These are phyloP conservation scores for Rhododendron kiyosumense DNA, from an alignment of 148 eudicot species.

Conservation along the genomic window DNA sequence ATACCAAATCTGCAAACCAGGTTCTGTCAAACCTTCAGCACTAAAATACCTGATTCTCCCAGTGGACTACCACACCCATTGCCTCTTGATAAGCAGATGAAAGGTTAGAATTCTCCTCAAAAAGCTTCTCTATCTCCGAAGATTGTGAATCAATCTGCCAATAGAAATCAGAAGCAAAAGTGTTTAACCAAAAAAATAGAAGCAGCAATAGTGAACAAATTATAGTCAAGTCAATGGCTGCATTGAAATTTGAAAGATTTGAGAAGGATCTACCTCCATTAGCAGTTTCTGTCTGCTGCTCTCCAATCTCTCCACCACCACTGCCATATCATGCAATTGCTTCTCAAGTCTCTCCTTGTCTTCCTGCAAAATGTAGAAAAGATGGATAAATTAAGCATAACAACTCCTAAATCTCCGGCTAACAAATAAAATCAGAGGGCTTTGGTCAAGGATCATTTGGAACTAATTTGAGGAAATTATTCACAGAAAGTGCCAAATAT, in stretches of 20 bases:
- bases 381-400: not conserved
- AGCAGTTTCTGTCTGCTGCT: conserved; percentile 87
- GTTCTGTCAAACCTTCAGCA: not conserved
- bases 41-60: conserved; percentile 83
- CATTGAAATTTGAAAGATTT: not conserved
- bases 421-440: not conserved
- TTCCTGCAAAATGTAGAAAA: conserved; percentile 41
- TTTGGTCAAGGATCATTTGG: not conserved
- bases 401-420: not conserved
- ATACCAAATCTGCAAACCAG: not conserved
- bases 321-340: conserved; percentile 95
- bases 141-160: conserved; percentile 94
- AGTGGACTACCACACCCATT: conserved; percentile 51
- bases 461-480: not conserved
- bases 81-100: conserved; percentile 80
- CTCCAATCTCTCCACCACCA: conserved; percentile 86
- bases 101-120: conserved; percentile 82
- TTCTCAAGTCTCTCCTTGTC: conserved; percentile 84
- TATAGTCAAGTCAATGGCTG: conserved; percentile 6
- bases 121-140: conserved; percentile 87
- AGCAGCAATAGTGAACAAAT: not conserved
- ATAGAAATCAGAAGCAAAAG: conserved; percentile 7
- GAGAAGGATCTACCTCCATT: conserved; percentile 51
- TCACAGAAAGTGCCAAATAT: not conserved
- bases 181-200: not conserved